These are phyloP conservation scores for Cyclotella choctawhatcheeana DNA, from an alignment of 108 stramenopile species.

Conservation along the genomic window DNA sequence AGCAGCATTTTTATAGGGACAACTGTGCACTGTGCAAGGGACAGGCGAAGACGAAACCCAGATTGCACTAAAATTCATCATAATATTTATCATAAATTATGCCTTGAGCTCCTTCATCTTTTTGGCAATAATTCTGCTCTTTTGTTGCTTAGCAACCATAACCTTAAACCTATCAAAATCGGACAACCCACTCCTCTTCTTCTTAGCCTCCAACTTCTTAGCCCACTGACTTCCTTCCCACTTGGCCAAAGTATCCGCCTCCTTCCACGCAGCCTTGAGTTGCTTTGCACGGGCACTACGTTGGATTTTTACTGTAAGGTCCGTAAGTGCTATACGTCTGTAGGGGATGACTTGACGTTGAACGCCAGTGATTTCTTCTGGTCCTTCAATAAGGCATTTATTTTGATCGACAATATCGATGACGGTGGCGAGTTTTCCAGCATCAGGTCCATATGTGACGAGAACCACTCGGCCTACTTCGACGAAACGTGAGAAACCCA, in stretches of 20 bases:
- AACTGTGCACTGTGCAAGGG: too few species aligned
- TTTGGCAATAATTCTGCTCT: constrained; percentile 87
- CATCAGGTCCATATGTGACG: constrained; percentile 96
- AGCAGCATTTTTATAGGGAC: too few species aligned
- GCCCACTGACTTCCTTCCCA: constrained; percentile 96
- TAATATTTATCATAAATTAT: not conserved
- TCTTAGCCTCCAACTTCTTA: constrained; percentile 93
- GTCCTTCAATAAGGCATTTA: constrained; percentile 98
- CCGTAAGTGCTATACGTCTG: constrained; percentile 93
- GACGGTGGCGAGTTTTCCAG: constrained; percentile 96
- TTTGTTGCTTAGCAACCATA: constrained; percentile 96
- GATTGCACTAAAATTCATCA: not conserved
- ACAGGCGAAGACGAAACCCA: too few species aligned
- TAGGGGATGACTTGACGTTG: constrained; percentile 95
- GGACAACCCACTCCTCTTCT: constrained; percentile 76
- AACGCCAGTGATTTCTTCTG: constrained; percentile 89
- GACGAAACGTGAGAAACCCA: constrained; percentile 96
- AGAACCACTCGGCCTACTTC: constrained; percentile 99
- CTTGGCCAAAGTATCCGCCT: constrained; percentile 80
- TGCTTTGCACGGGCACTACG: constrained; percentile 91
- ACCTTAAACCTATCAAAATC: constrained; percentile 99
- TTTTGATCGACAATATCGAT: constrained; percentile 98
- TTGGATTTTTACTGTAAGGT: constrained; percentile 91
- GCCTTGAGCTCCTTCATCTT: constrained; percentile 86
- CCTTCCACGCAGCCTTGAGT: constrained; percentile 89